phyloP scores from a whole-genome alignment of 306 rosid species.

The Prunus fruticosa region DNA sequence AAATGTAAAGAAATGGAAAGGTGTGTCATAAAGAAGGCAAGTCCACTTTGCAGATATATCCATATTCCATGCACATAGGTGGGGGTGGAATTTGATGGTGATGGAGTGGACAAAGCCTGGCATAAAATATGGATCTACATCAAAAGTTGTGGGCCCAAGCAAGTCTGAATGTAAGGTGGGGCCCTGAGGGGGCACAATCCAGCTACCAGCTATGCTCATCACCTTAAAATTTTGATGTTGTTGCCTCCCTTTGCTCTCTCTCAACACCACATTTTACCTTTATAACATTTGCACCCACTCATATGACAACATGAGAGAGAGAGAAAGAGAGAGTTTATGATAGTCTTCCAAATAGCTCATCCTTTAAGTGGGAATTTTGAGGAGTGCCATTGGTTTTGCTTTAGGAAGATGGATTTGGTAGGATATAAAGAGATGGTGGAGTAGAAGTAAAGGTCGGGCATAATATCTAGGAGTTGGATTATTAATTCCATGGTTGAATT shows the following conservation, averaged over 20 bases:
- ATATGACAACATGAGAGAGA: neutral
- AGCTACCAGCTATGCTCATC: neutral
- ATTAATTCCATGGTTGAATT: constrained; percentile 4
- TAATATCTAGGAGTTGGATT: neutral
- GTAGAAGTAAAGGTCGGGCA: constrained; percentile 9
- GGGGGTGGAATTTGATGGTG: constrained; percentile 23
- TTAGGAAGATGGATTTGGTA: constrained; percentile 21
- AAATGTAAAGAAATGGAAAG: constrained; percentile 18
- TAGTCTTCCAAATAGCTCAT: neutral
- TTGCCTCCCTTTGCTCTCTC: constrained; percentile 10
- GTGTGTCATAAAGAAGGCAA: constrained; percentile 6
- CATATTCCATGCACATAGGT: constrained; percentile 17
- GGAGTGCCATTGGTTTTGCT: constrained; percentile 1
- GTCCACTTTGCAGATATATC: constrained; percentile 20
- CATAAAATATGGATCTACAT: constrained; percentile 15
- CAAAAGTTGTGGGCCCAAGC: constrained; percentile 1
- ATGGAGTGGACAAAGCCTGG: constrained; percentile 32
- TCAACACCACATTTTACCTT: neutral
- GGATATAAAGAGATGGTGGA: constrained; percentile 14
- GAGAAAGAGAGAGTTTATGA: neutral
- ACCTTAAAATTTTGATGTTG: constrained; percentile 19
- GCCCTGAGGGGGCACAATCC: neutral
- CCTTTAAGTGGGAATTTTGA: constrained; percentile 19
- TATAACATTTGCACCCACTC: constrained; percentile 15
- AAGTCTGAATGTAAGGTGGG: constrained; percentile 1